Evolutionary conservation across 2,329 filamentous ascomycete species (phyloP), one percentile per base, ranked within the genome.

Genomic region (Scedosporium aurantiacum): DNA sequence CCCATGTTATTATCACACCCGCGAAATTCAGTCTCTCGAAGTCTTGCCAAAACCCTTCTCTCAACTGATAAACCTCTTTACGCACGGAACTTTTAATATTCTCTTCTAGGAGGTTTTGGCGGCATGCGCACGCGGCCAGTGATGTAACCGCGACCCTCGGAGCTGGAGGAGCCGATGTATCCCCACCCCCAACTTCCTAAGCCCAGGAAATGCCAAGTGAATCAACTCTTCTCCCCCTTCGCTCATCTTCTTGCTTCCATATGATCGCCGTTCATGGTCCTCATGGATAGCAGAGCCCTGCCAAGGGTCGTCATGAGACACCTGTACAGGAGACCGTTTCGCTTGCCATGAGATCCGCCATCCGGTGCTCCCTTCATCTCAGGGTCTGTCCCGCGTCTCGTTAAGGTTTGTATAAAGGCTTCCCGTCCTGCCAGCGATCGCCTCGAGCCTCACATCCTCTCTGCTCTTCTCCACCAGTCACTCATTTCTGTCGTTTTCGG

Each of bases 401-500:
- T 18, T n/a, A 25, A 41, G 8, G 14, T 60, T 32, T 37, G 50
- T 60, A 60, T 60, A 60, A 60, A 23, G 18, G 8, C 6, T 18
- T 21, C 25, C 47, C 21, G n/a, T 23, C 27, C 58, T 50, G 18
- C 58, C 28, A 10, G 25, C 6, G 25, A 50, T 55, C 47, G 25
- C 54, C 54, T 57, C 25, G 8, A n/a, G 12, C 45, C 32, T 54
- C 28, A n/a, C 40, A 60, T 41, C 45, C 40, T 47, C 52, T 52
- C 32, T 56, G 16, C 59, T 56, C 23, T 27, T 47, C 40, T 61
- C 40, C 52, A 57, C 52, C 63, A 61, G 45, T 45, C 59, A 62
- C 55, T 63, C 60, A 56, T 62, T 60, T 55, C 60, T 27, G 60
- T 61, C 37, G 28, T 61, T 60, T 61, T 40, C 18, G 47, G 43